Percentiles rank a stretch among this genome's conserved stretches.
These are phyloP conservation scores for Candida montana DNA, from an alignment of 805 yeast genomes.

Conservation along the genomic window DNA sequence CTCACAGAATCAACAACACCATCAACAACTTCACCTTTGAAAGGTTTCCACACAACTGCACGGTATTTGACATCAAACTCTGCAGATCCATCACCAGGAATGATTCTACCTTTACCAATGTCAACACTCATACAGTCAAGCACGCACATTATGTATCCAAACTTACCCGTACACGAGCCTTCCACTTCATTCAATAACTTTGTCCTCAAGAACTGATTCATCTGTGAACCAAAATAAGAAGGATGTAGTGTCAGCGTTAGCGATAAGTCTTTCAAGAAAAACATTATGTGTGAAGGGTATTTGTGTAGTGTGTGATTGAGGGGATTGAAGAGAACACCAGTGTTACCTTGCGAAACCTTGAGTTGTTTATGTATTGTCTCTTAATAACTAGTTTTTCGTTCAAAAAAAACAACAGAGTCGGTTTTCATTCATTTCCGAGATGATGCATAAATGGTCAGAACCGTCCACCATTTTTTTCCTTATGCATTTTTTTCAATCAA, in stretches of 20 bases:
- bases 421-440: not conserved
- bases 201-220: conserved; percentile 88
- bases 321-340: not conserved
- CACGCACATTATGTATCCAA: conserved; percentile 95
- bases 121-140: conserved; percentile 91
- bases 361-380: too few relatives aligned
- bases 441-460: not conserved
- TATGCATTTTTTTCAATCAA: conserved; percentile 3
- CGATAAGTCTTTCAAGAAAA: conserved; percentile 75
- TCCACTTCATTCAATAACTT: conserved; percentile 93
- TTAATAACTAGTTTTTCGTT: too few relatives aligned
- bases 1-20: conserved; percentile 92
- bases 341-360: not conserved
- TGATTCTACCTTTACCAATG: conserved; percentile 88
- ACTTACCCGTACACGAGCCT: conserved; percentile 98
- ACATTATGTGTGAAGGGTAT: conserved; percentile 24
- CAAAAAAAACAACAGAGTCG: not conserved
- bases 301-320: not conserved
- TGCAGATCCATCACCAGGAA: conserved; percentile 90
- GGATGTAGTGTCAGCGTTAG: conserved; percentile 93
- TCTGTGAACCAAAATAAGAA: conserved; percentile 94
- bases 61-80: conserved; percentile 94
- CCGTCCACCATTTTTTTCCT: not conserved
- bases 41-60: conserved; percentile 97
- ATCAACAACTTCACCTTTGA: conserved; percentile 98